A percentile compares a stretch with the other conserved stretches of the same genome.
phyloP scores from a whole-genome alignment of 164 flowering plant genomes.

The Kalanchoe fedtschenkoi region DNA sequence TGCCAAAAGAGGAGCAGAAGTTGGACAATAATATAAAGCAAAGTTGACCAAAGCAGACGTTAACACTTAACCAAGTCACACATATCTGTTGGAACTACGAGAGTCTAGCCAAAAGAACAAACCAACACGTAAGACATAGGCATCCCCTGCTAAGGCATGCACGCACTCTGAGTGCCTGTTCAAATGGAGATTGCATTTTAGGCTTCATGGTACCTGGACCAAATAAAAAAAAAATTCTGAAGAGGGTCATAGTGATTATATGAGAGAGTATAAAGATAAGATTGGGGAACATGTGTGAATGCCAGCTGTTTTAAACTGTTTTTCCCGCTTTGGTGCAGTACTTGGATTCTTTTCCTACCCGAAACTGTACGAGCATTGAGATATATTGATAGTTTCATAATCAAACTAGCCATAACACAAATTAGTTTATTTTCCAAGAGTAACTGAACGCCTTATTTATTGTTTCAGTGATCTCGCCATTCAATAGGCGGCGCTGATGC shows the following conservation, averaged over 20 bases:
- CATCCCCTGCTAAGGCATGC: constrained; percentile 40
- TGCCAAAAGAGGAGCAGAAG: too few species aligned
- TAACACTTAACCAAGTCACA: too few species aligned
- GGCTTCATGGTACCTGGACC: constrained; percentile 52
- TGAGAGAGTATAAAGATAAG: not conserved
- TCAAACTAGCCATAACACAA: not conserved
- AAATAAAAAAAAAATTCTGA: constrained; percentile 8
- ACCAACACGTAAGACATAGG: too few species aligned
- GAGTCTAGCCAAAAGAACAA: too few species aligned
- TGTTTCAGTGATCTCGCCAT: constrained; percentile 82
- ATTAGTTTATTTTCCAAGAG: not conserved
- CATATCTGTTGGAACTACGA: too few species aligned
- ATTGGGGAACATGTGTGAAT: too few species aligned
- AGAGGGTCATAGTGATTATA: not conserved
- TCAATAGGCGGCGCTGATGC: constrained; percentile 78
- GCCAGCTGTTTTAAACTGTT: constrained; percentile 68
- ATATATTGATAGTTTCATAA: too few species aligned
- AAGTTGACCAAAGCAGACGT: too few species aligned
- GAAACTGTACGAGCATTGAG: too few species aligned
- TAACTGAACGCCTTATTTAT: constrained; percentile 30
- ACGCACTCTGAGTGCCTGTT: constrained; percentile 49
- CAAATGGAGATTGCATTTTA: constrained; percentile 44
- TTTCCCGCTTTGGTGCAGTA: constrained; percentile 59
- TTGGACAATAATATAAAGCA: too few species aligned
- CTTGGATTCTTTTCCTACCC: constrained; percentile 51